Evolutionary conservation across 2,329 filamentous ascomycete genomes (phyloP).

Genomic region (Paecilomyces dactylethromorphus): DNA sequence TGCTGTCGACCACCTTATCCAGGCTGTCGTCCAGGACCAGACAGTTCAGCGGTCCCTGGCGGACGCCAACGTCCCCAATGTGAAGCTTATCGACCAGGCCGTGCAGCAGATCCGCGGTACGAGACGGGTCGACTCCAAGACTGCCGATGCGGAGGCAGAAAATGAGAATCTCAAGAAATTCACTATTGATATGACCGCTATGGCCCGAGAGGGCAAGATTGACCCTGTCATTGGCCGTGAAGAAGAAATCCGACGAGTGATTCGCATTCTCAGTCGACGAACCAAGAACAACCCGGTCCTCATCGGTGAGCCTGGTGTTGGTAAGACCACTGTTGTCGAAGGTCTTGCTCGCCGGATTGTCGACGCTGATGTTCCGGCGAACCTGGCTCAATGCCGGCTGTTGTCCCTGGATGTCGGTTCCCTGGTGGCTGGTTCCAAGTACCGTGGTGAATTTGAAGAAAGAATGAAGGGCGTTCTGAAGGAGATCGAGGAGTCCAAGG

Average conservation of each 20-base stretch:
- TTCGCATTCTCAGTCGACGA: slow-evolving; percentile 83
- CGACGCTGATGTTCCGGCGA: slow-evolving; percentile 93
- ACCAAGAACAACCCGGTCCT: slow-evolving; percentile 99
- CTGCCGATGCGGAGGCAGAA: slow-evolving; percentile 82
- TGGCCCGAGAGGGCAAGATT: slow-evolving; percentile 95
- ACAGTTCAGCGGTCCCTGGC: slow-evolving; percentile 67
- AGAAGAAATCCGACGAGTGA: slow-evolving; percentile 86
- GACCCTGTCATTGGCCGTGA: slow-evolving; percentile 96
- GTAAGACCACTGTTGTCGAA: slow-evolving; percentile 97
- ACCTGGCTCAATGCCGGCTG: slow-evolving; percentile 85
- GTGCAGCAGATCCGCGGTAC: slow-evolving; percentile 88
- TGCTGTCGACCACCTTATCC: slow-evolving; percentile 90
- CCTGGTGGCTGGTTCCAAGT: slow-evolving; percentile 95
- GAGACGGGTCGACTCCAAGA: slow-evolving; percentile 90
- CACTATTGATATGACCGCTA: slow-evolving; percentile 94
- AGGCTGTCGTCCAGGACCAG: slow-evolving; percentile 71
- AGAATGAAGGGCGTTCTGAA: slow-evolving; percentile 98
- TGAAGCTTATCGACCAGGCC: slow-evolving; percentile 85
- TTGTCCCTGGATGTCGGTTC: slow-evolving; percentile 93
- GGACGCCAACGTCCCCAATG: slow-evolving; percentile 85
- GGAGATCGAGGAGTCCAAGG: slow-evolving; percentile 89
- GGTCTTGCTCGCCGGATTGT: slow-evolving; percentile 92
- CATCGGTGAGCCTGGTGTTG: slow-evolving; percentile 95
- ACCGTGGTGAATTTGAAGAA: slow-evolving; percentile 97
- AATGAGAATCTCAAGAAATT: slow-evolving; percentile 97